Evolutionary conservation across 1,139 yeast species (phyloP).

Genomic region (Blastobotrys capitulatus): DNA sequence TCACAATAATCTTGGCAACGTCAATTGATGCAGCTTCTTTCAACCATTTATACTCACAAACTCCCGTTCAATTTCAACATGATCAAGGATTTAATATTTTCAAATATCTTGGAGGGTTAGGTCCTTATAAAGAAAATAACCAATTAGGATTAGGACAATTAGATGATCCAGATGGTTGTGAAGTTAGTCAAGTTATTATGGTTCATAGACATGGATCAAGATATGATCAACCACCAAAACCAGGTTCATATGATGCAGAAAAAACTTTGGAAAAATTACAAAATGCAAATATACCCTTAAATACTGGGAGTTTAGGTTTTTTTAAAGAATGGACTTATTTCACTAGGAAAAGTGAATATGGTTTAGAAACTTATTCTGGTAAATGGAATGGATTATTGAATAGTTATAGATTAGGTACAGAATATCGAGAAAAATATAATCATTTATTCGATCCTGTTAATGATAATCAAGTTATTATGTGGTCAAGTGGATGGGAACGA

Average conservation of each 20-base stretch:
- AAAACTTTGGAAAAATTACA: slow-evolving; percentile 22
- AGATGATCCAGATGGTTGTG: slow-evolving; percentile 46
- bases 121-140: slow-evolving; percentile 10
- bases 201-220: slow-evolving; percentile 72
- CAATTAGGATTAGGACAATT: slow-evolving; percentile 34
- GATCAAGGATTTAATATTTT: slow-evolving; percentile 4
- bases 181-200: slow-evolving; percentile 59
- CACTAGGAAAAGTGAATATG: slow-evolving; percentile 24
- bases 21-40: too few species aligned
- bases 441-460: slow-evolving; percentile 37
- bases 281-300: slow-evolving; percentile 6
- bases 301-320: slow-evolving; percentile 28
- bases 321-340: slow-evolving; percentile 36
- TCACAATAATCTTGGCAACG: too few species aligned
- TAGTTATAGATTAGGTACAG: slow-evolving; percentile 31
- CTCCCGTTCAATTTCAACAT: too few species aligned
- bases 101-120: slow-evolving; percentile 9
- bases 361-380: slow-evolving; percentile 32
- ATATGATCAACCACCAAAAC: slow-evolving; percentile 40
- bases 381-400: slow-evolving; percentile 34
- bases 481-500: slow-evolving; percentile 38
- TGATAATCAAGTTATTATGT: slow-evolving; percentile 34
- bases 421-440: slow-evolving; percentile 34
- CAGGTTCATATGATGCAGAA: slow-evolving; percentile 16
- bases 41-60: too few species aligned